Evolutionary conservation across 768 basidiomycete species (phyloP).

Genomic region (Lactarius trivialis): DNA sequence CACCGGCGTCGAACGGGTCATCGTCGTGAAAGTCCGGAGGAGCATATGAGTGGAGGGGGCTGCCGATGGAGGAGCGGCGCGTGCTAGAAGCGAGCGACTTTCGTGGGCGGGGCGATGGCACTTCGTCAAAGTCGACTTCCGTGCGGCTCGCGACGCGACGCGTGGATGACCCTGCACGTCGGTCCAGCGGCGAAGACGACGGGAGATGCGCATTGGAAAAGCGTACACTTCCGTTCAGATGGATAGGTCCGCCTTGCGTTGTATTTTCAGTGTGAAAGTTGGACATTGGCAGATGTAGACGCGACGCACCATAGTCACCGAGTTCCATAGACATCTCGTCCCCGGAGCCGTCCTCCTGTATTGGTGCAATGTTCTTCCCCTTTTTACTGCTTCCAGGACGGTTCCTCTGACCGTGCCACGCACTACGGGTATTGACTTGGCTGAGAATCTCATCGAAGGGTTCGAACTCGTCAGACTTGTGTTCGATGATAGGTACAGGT

Average conservation of each 20-base stretch:
- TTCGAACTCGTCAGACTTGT: slow-evolving; percentile 77
- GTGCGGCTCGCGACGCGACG: slow-evolving; percentile 28
- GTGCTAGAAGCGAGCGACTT: slow-evolving; percentile 22
- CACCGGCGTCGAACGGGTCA: slow-evolving; percentile 21
- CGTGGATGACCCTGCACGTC: slow-evolving; percentile 24
- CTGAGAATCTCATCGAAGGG: slow-evolving; percentile 69
- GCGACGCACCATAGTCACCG: slow-evolving; percentile 50
- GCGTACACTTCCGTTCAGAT: slow-evolving; percentile 29
- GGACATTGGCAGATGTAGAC: slow-evolving; percentile 10
- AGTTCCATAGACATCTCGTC: slow-evolving; percentile 79
- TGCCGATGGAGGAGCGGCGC: slow-evolving; percentile 23
- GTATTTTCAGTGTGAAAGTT: neutral
- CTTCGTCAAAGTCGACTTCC: slow-evolving; percentile 32
- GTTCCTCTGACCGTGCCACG: slow-evolving; percentile 44
- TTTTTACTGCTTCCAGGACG: slow-evolving; percentile 34
- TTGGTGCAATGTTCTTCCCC: slow-evolving; percentile 31
- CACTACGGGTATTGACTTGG: slow-evolving; percentile 62
- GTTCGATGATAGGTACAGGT: slow-evolving; percentile 58
- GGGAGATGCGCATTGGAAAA: slow-evolving; percentile 27
- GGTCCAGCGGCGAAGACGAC: slow-evolving; percentile 27
- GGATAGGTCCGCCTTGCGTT: slow-evolving; percentile 10
- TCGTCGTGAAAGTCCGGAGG: slow-evolving; percentile 22
- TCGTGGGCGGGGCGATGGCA: slow-evolving; percentile 31
- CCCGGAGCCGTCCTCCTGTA: slow-evolving; percentile 32
- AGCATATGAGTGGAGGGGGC: slow-evolving; percentile 17